Percentiles rank a stretch among this genome's conserved stretches.
Evolutionary conservation across 257 asterid genomes (phyloP).

Genomic region (Rauvolfia tetraphylla): DNA sequence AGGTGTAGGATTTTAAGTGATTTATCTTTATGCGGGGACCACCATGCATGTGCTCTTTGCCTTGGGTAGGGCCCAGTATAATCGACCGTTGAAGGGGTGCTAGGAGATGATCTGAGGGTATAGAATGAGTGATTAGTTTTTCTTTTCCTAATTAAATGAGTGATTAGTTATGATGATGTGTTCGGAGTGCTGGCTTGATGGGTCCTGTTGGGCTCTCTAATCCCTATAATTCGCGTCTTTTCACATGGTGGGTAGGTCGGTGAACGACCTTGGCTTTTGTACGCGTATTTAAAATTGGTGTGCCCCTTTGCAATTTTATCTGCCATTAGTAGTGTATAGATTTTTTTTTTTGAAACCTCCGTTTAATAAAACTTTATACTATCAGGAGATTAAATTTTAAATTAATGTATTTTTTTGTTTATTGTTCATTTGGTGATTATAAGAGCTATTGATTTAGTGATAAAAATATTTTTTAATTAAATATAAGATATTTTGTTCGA

Average conservation of each 20-base stretch:
- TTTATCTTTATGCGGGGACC: conserved; percentile 18
- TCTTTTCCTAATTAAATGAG: too few relatives aligned
- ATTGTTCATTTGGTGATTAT: too few relatives aligned
- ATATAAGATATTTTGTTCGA: too few relatives aligned
- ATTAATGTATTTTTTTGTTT: too few relatives aligned
- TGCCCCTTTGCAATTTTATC: neutral
- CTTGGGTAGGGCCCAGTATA: neutral
- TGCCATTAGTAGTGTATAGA: too few relatives aligned
- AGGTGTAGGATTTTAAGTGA: conserved; percentile 4
- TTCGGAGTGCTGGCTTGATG: conserved; percentile 10
- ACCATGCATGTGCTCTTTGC: conserved; percentile 12
- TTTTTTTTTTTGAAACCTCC: too few relatives aligned
- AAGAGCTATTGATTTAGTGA: too few relatives aligned
- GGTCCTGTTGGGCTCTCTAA: conserved; percentile 23
- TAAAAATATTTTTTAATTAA: too few relatives aligned
- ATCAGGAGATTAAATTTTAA: too few relatives aligned
- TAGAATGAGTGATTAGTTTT: neutral
- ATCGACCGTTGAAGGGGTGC: conserved; percentile 4
- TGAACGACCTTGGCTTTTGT: conserved; percentile 19
- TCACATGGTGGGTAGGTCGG: conserved; percentile 43
- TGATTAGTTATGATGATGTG: conserved; percentile 17
- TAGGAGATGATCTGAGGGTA: conserved; percentile 16
- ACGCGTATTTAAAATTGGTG: neutral
- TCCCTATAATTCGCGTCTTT: conserved; percentile 29
- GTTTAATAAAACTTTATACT: too few relatives aligned